A percentile compares a stretch with the other conserved stretches of the same genome.
Evolutionary conservation across 345 rosid species (phyloP).

Genomic region (Hibiscus tridactylites): DNA sequence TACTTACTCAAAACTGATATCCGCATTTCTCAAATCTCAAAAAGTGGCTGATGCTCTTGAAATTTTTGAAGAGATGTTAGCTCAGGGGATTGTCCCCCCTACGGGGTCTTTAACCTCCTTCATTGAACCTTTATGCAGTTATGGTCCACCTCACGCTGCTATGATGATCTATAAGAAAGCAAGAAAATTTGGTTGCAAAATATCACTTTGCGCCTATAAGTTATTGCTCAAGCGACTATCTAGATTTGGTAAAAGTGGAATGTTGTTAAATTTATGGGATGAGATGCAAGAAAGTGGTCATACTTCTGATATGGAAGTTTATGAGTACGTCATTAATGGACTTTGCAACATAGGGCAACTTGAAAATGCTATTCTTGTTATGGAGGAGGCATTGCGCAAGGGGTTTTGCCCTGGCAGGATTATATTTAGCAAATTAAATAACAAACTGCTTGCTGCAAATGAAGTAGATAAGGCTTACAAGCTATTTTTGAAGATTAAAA

Average conservation of each 20-base stretch:
- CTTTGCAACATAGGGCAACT: slow-evolving; percentile 88
- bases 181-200: slow-evolving; percentile 55
- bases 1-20: slow-evolving; percentile 54
- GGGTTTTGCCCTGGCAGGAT: slow-evolving; percentile 84
- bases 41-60: slow-evolving; percentile 88
- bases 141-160: slow-evolving; percentile 92
- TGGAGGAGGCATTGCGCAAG: slow-evolving; percentile 71
- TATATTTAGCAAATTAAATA: slow-evolving; percentile 62
- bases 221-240: slow-evolving; percentile 69
- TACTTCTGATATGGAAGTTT: slow-evolving; percentile 59
- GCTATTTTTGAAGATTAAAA: slow-evolving; percentile 62
- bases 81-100: slow-evolving; percentile 45
- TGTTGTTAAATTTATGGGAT: slow-evolving; percentile 70
- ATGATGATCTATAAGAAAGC: slow-evolving; percentile 66
- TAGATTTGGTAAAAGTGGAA: slow-evolving; percentile 88
- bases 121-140: slow-evolving; percentile 60
- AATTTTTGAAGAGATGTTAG: slow-evolving; percentile 73
- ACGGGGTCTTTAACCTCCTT: slow-evolving; percentile 59
- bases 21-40: slow-evolving; percentile 54
- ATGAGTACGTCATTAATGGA: slow-evolving; percentile 67
- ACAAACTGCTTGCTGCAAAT: slow-evolving; percentile 60
- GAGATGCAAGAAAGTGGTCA: slow-evolving; percentile 82
- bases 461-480: slow-evolving; percentile 70
- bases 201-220: slow-evolving; percentile 70
- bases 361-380: slow-evolving; percentile 76